Evolutionary conservation across 2,329 filamentous ascomycete genomes (phyloP).

Genomic region (Whalleya microplaca): DNA sequence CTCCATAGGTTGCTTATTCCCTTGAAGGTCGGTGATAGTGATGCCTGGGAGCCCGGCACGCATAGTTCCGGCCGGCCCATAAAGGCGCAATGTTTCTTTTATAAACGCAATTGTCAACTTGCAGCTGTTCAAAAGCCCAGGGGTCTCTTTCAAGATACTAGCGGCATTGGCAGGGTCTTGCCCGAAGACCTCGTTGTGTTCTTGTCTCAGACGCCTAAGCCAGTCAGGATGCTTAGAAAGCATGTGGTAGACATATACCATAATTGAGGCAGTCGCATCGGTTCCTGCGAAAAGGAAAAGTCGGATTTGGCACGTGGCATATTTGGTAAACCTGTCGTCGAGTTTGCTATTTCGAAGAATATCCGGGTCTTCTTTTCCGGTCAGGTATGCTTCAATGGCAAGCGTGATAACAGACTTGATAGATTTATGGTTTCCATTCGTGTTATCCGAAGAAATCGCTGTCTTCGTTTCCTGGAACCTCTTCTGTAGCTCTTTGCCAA

Average conservation of each 20-base stretch:
- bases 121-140: slow-evolving; percentile 37
- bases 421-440: neutral
- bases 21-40: slow-evolving; percentile 37
- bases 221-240: slow-evolving; percentile 29
- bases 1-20: no score
- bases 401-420: slow-evolving; percentile 25
- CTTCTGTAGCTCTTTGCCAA: slow-evolving; percentile 28
- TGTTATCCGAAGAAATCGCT: neutral
- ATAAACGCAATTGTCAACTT: slow-evolving; percentile 42
- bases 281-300: slow-evolving; percentile 60
- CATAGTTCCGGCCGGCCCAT: slow-evolving; percentile 49
- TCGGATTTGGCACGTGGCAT: slow-evolving; percentile 24
- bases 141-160: slow-evolving; percentile 35
- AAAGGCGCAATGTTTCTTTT: slow-evolving; percentile 44
- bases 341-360: neutral
- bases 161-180: slow-evolving; percentile 1
- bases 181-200: slow-evolving; percentile 32
- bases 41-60: slow-evolving; percentile 37
- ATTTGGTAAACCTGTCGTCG: slow-evolving; percentile 16
- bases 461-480: slow-evolving; percentile 19
- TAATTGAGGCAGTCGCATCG: slow-evolving; percentile 64
- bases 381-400: slow-evolving; percentile 24
- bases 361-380: slow-evolving; percentile 6
- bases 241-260: slow-evolving; percentile 53
- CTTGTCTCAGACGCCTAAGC: slow-evolving; percentile 26